Evolutionary conservation across 2,329 filamentous ascomycete genomes (phyloP).

Genomic region (Arthrobotrys megalospora): DNA sequence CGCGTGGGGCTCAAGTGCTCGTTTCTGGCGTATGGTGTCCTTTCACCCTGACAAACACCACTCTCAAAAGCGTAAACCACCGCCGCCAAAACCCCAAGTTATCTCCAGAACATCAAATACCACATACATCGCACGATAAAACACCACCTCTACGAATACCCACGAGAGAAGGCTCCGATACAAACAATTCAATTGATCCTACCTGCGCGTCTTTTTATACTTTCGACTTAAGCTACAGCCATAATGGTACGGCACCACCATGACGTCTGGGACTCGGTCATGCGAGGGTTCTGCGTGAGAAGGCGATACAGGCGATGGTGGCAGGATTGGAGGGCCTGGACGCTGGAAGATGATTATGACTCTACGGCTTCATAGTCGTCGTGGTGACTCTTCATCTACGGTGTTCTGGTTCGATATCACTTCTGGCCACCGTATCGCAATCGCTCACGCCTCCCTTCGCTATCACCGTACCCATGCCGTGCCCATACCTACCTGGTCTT

Average conservation of each 20-base stretch:
- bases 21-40: slow-evolving; percentile 60
- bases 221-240: slow-evolving; percentile 8
- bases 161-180: not conserved
- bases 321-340: slow-evolving; percentile 17
- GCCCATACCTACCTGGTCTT: slow-evolving; percentile 69
- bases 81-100: slow-evolving; percentile 14
- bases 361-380: not conserved
- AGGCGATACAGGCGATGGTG: slow-evolving; percentile 45
- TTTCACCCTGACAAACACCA: slow-evolving; percentile 57
- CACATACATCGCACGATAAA: slow-evolving; percentile 22
- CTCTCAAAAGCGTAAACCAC: slow-evolving; percentile 37
- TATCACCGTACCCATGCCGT: slow-evolving; percentile 65
- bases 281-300: slow-evolving; percentile 31
- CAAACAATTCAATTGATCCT: slow-evolving; percentile 40
- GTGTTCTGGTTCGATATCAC: not conserved
- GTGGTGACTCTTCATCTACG: slow-evolving; percentile 6
- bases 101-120: slow-evolving; percentile 4
- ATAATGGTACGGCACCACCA: slow-evolving; percentile 53
- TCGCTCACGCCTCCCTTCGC: slow-evolving; percentile 1
- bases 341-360: not conserved
- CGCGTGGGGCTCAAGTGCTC: slow-evolving; percentile 4
- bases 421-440: slow-evolving; percentile 19
- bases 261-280: slow-evolving; percentile 28
- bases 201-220: slow-evolving; percentile 9
- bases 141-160: slow-evolving; percentile 16